Percentiles rank a stretch among this genome's conserved stretches.
phyloP scores from a whole-genome alignment of 345 rosid genomes.

The Syzygium aqueum region DNA sequence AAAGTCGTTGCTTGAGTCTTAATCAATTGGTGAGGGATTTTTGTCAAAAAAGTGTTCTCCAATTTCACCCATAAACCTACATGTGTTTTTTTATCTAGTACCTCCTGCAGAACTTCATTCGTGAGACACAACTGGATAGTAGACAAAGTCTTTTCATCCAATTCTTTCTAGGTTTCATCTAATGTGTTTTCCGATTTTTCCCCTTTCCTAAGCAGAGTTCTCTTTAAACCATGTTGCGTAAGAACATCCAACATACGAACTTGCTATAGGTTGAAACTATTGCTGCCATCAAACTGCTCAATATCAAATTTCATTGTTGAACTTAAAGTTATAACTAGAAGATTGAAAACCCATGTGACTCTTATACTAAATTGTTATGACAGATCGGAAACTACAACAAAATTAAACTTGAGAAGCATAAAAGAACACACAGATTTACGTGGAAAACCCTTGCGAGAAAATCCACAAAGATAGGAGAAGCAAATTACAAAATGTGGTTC shows the following conservation, averaged over 20 bases:
- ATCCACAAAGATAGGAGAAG: not conserved
- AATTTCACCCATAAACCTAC: not conserved
- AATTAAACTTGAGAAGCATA: not conserved
- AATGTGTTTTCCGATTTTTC: no score
- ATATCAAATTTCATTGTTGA: no score
- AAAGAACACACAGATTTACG: rapidly evolving
- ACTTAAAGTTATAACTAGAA: no score
- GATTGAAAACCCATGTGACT: no score
- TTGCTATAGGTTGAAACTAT: no score
- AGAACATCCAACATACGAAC: not conserved
- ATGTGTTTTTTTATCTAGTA: not conserved
- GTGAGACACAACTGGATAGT: not conserved
- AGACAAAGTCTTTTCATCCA: not conserved
- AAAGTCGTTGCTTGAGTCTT: not conserved
- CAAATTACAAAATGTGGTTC: not conserved
- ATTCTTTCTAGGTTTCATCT: not conserved
- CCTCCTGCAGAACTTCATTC: not conserved
- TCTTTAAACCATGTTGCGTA: no score
- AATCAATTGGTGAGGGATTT: not conserved
- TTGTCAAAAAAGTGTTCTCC: not conserved
- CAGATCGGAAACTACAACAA: not conserved
- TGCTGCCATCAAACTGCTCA: no score
- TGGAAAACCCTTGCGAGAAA: rapidly evolving
- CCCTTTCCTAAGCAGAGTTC: no score
- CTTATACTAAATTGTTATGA: rapidly evolving